Evolutionary conservation across 106 monocot species (phyloP).

Genomic region (Agapanthus africanus): DNA sequence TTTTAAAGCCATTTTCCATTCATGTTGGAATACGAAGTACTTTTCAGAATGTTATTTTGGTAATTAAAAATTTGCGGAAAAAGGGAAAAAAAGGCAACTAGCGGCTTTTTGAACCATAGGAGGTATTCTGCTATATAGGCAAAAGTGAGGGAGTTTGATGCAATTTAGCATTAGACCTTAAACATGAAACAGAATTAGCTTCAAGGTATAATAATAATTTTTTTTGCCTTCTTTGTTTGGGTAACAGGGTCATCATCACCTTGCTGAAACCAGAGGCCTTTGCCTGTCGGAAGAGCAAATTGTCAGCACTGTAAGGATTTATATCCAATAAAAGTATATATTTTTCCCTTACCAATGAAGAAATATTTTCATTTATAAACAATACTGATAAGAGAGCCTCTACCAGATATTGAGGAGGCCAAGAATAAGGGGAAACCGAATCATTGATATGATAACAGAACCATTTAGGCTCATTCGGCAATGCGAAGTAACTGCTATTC

Average conservation of each 20-base stretch:
- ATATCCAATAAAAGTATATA: not conserved
- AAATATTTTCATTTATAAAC: not conserved
- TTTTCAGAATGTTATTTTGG: no score
- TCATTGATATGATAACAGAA: conserved; percentile 62
- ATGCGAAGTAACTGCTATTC: conserved; percentile 87
- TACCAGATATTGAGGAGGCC: conserved; percentile 64
- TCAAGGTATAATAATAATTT: not conserved
- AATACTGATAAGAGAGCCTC: not conserved
- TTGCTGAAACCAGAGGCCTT: conserved; percentile 92
- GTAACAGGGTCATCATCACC: conserved; percentile 67
- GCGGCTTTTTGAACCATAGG: no score
- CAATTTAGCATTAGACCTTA: no score
- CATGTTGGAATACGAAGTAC: no score
- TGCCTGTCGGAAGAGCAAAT: conserved; percentile 96
- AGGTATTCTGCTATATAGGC: no score
- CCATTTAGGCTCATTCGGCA: conserved; percentile 47
- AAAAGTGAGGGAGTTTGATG: no score
- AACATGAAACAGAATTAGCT: not conserved
- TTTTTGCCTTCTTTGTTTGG: not conserved
- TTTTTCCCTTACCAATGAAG: not conserved
- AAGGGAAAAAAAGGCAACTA: no score
- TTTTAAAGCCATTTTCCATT: not conserved
- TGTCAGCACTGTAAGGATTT: conserved; percentile 62
- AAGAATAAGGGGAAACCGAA: conserved; percentile 50
- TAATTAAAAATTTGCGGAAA: no score